Conservation (phyloP, 73 alveolate genomes). For the Uronychia binucleata region DNA sequence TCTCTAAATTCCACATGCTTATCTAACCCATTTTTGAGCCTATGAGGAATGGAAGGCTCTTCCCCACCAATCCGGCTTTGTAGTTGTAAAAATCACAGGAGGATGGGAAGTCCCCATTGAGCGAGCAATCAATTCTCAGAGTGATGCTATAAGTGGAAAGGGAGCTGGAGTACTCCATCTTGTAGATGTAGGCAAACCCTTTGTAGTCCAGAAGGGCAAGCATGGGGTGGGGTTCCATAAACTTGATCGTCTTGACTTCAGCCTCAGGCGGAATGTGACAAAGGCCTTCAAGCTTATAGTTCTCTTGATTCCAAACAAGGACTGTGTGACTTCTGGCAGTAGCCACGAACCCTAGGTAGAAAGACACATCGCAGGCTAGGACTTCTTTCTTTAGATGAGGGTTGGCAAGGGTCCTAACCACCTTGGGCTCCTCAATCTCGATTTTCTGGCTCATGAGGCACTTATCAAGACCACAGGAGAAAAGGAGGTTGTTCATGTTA, state of each 20-base stretch:
- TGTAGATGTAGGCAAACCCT: conserved; percentile 7
- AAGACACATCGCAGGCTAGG: conserved; percentile 27
- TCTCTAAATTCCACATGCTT: not conserved
- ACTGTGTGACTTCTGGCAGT: conserved; percentile 27
- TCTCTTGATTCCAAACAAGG: conserved; percentile 50
- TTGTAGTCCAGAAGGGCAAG: conserved; percentile 18
- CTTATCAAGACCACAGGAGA: conserved; percentile 34
- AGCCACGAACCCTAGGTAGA: conserved; percentile 12
- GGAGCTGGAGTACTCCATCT: not conserved
- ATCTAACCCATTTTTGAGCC: not conserved
- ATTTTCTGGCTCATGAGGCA: conserved; percentile 4
- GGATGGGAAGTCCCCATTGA: conserved; percentile 32
- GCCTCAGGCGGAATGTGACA: conserved; percentile 8
- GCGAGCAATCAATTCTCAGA: conserved; percentile 23
- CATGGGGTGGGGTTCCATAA: conserved; percentile 48
- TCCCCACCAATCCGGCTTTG: conserved; percentile 8
- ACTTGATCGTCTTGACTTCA: not conserved
- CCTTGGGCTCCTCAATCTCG: conserved; percentile 16
- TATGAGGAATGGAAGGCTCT: not conserved
- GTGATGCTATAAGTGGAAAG: not conserved
- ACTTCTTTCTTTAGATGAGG: conserved; percentile 45
- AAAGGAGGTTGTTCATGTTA: conserved; percentile 28
- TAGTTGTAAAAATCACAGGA: conserved; percentile 7
- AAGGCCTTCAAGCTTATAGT: conserved; percentile 27
- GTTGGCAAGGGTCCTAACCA: conserved; percentile 21